A percentile compares a stretch with the other conserved stretches of the same genome.
Evolutionary conservation across 2,329 filamentous ascomycete genomes (phyloP).

Genomic region (Blastomyces gilchristii): DNA sequence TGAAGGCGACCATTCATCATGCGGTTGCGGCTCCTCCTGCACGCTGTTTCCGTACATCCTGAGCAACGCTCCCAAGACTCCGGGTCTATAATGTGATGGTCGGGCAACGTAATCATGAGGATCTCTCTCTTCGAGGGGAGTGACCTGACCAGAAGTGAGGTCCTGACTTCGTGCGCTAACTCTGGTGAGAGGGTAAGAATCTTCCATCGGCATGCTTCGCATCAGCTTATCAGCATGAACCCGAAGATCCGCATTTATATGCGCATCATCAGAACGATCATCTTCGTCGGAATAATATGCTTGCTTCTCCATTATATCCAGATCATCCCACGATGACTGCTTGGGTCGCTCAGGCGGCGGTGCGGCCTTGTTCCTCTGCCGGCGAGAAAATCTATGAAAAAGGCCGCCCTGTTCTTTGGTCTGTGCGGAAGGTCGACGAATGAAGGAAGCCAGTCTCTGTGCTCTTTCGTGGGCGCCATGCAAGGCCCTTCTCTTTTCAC

Average conservation of each 20-base stretch:
- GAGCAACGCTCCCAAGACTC: slow-evolving; percentile 61
- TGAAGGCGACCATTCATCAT: slow-evolving; percentile 4
- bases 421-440: slow-evolving; percentile 24
- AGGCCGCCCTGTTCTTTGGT: slow-evolving; percentile 15
- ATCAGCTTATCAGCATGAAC: slow-evolving; percentile 25
- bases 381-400: neutral
- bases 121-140: slow-evolving; percentile 29
- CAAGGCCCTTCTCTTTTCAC: slow-evolving; percentile 28
- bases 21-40: slow-evolving; percentile 23
- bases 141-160: slow-evolving; percentile 11
- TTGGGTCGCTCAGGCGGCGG: neutral
- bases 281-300: slow-evolving; percentile 12
- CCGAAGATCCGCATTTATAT: slow-evolving; percentile 13
- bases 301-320: slow-evolving; percentile 6
- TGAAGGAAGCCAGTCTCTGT: slow-evolving; percentile 26
- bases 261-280: slow-evolving; percentile 14
- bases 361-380: neutral
- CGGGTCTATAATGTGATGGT: slow-evolving; percentile 59
- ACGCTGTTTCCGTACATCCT: slow-evolving; percentile 54
- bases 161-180: slow-evolving; percentile 25
- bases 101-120: slow-evolving; percentile 49
- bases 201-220: slow-evolving; percentile 30
- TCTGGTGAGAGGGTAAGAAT: slow-evolving; percentile 26
- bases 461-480: slow-evolving; percentile 28
- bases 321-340: neutral